These are phyloP conservation scores for Lindgomyces ingoldianus DNA, from an alignment of 495 filamentous ascomycete species.

Conservation along the genomic window DNA sequence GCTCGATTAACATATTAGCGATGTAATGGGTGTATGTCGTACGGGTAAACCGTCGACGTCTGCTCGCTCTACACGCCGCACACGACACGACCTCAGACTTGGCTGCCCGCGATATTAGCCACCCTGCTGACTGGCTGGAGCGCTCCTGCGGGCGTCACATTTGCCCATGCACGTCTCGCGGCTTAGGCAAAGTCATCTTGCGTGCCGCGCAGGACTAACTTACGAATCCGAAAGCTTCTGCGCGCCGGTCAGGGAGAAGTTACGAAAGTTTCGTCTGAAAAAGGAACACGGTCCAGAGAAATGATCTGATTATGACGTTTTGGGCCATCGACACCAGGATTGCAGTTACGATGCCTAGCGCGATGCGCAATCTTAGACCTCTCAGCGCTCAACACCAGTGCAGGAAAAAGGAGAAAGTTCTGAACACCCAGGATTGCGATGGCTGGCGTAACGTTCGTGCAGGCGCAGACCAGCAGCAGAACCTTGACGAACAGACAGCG, in stretches of 20 bases:
- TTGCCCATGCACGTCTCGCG: neutral
- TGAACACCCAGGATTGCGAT: neutral
- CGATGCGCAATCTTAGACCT: neutral
- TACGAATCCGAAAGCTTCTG: too few relatives aligned
- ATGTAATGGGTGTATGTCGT: too few relatives aligned
- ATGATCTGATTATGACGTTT: neutral
- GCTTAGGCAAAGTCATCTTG: too few relatives aligned
- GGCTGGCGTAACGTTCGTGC: neutral
- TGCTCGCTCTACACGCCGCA: neutral
- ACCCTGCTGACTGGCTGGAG: neutral
- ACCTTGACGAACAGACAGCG: neutral
- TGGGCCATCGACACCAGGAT: conserved; percentile 17
- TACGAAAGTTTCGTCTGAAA: too few relatives aligned
- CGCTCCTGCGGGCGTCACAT: neutral
- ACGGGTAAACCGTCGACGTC: neutral
- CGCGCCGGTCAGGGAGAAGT: too few relatives aligned
- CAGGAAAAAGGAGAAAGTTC: conserved; percentile 2
- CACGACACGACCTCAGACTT: neutral
- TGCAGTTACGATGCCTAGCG: neutral
- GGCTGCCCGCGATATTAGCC: neutral
- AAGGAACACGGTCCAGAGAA: too few relatives aligned
- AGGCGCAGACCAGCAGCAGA: neutral
- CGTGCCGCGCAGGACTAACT: too few relatives aligned
- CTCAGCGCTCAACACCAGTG: neutral
- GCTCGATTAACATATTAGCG: too few relatives aligned